phyloP scores from a whole-genome alignment of 768 basidiomycete species.

The Daedaleopsis sinensis region DNA sequence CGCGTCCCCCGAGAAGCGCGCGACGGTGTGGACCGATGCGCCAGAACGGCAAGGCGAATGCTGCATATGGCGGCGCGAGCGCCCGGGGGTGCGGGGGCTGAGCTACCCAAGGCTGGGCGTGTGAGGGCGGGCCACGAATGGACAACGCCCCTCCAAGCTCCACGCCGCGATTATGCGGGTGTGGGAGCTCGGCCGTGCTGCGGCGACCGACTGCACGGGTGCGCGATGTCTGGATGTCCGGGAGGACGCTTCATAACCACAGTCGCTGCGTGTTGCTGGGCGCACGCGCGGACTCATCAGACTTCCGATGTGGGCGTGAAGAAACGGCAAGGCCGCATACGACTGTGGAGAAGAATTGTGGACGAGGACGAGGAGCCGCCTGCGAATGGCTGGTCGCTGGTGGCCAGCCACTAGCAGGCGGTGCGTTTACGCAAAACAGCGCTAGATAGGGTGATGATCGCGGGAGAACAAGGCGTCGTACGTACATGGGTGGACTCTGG shows the following conservation, averaged over 20 bases:
- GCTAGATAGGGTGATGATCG: slow-evolving; percentile 6
- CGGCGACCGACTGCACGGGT: background rate
- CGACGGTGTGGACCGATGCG: background rate
- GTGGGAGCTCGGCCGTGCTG: background rate
- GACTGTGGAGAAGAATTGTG: background rate
- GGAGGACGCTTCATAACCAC: background rate
- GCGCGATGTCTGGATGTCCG: background rate
- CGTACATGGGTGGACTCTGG: background rate
- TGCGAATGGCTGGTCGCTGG: background rate
- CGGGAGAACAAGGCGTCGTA: slow-evolving; percentile 13
- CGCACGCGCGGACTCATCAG: background rate
- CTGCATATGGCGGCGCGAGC: background rate
- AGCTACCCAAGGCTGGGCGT: background rate
- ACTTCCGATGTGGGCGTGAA: background rate
- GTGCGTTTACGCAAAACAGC: background rate
- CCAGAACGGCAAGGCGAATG: background rate
- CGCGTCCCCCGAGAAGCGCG: background rate
- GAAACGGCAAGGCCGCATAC: background rate
- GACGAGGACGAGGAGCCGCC: background rate
- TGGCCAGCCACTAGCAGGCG: background rate
- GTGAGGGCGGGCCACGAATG: background rate
- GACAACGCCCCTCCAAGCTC: background rate
- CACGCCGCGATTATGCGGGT: background rate
- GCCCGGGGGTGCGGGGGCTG: background rate
- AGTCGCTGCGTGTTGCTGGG: background rate